These are phyloP conservation scores for Allodekkera sacchari DNA, from an alignment of 805 yeast species.

Conservation along the genomic window DNA sequence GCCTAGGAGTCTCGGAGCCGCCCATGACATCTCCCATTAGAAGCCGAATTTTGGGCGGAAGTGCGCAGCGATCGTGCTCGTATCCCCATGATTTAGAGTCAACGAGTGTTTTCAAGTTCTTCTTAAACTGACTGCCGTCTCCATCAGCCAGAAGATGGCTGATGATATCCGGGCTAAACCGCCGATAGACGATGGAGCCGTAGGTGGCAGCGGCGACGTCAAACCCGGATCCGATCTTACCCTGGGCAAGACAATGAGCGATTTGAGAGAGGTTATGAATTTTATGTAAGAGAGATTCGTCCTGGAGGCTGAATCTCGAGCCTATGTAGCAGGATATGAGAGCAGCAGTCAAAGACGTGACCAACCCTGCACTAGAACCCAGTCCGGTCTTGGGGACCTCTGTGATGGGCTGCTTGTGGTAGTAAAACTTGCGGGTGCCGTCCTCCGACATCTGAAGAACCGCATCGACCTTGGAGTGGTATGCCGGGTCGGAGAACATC, in stretches of 20 bases:
- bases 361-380: slow-evolving; percentile 94
- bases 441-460: slow-evolving; percentile 25
- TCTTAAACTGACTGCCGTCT: slow-evolving; percentile 14
- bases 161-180: slow-evolving; percentile 58
- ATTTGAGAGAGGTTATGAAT: slow-evolving; percentile 83
- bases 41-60: slow-evolving; percentile 64
- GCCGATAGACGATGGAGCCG: slow-evolving; percentile 76
- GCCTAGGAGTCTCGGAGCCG: slow-evolving; percentile 91
- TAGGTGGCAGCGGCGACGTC: slow-evolving; percentile 94
- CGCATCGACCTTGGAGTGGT: slow-evolving; percentile 67
- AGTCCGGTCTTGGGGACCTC: slow-evolving; percentile 89
- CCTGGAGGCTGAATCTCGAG: slow-evolving; percentile 22
- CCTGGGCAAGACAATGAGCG: slow-evolving; percentile 90
- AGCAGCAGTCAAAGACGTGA: slow-evolving; percentile 69
- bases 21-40: slow-evolving; percentile 91
- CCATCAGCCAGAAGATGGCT: slow-evolving; percentile 14
- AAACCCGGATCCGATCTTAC: slow-evolving; percentile 93
- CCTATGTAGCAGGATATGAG: slow-evolving; percentile 40
- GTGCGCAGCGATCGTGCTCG: slow-evolving; percentile 39
- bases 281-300: slow-evolving; percentile 16
- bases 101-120: slow-evolving; percentile 28
- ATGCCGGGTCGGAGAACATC: slow-evolving; percentile 79
- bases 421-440: slow-evolving; percentile 39
- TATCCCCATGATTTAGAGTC: slow-evolving; percentile 53
- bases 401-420: slow-evolving; percentile 51